A percentile compares a stretch with the other conserved stretches of the same genome.
phyloP scores from a whole-genome alignment of 208 protist species.

The Acanthamoeba healyi region DNA sequence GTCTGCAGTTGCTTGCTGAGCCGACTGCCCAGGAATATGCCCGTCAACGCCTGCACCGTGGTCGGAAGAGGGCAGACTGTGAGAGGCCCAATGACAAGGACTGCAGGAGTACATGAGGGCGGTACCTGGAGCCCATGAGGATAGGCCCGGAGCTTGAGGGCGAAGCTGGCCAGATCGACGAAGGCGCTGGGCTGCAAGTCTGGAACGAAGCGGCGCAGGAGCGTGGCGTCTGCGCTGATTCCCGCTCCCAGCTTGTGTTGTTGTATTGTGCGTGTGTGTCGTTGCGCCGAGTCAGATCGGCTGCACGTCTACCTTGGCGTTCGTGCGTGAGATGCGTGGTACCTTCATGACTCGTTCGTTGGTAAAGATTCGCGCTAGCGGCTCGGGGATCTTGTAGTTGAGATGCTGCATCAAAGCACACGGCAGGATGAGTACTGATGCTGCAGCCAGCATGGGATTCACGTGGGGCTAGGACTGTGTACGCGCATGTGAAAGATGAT shows the following conservation, averaged over 20 bases:
- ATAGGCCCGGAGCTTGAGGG: not conserved
- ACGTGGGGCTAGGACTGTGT: not conserved
- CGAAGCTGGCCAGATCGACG: constrained; percentile 14
- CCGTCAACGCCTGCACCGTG: constrained; percentile 18
- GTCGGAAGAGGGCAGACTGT: not conserved
- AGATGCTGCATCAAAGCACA: not conserved
- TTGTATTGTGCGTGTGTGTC: not conserved
- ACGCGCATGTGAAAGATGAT: constrained; percentile 22
- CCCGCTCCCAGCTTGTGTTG: not conserved
- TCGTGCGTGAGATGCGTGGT: not conserved
- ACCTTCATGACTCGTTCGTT: constrained; percentile 7
- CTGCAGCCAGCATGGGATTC: too few relatives aligned
- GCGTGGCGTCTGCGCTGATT: not conserved
- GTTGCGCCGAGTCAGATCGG: too few relatives aligned
- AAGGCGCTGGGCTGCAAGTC: not conserved
- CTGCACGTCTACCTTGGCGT: too few relatives aligned
- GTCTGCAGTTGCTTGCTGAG: not conserved
- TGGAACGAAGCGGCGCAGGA: not conserved
- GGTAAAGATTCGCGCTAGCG: not conserved
- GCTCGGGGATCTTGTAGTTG: not conserved
- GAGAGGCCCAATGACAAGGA: not conserved
- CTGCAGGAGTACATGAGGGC: not conserved
- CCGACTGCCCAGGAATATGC: not conserved
- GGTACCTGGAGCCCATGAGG: not conserved
- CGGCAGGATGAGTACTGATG: not conserved